Percentiles rank a stretch among this genome's conserved stretches.
Evolutionary conservation across 805 yeast species (phyloP).

Genomic region (Saturnispora ahearnii): DNA sequence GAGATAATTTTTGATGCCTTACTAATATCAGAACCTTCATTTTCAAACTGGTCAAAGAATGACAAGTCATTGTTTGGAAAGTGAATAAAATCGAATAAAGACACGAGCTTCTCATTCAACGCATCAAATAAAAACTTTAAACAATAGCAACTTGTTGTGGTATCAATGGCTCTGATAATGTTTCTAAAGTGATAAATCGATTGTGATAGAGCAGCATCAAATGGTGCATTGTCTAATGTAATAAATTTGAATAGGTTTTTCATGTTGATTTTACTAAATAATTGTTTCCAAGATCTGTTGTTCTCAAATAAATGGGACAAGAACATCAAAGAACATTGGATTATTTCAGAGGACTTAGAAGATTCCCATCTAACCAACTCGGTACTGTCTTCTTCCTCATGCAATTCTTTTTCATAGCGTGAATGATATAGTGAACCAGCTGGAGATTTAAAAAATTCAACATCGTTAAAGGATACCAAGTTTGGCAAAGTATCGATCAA

Average conservation of each 20-base stretch:
- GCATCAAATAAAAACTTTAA: slow-evolving; percentile 16
- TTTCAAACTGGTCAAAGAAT: slow-evolving; percentile 30
- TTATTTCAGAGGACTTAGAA: slow-evolving; percentile 34
- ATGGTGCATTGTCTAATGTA: slow-evolving; percentile 46
- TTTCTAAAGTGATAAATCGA: slow-evolving; percentile 45
- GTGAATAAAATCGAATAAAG: slow-evolving; percentile 21
- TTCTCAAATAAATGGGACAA: slow-evolving; percentile 46
- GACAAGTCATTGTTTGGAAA: slow-evolving; percentile 26
- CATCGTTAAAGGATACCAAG: slow-evolving; percentile 30
- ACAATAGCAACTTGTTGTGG: slow-evolving; percentile 43
- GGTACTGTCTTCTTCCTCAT: slow-evolving; percentile 32
- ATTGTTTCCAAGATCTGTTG: slow-evolving; percentile 38
- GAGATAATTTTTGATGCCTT: slow-evolving; percentile 30
- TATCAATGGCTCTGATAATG: slow-evolving; percentile 48
- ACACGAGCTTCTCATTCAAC: slow-evolving; percentile 12
- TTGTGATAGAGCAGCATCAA: slow-evolving; percentile 49
- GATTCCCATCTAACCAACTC: slow-evolving; percentile 47
- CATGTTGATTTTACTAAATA: slow-evolving; percentile 31
- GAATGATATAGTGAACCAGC: slow-evolving; percentile 32
- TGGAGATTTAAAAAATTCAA: slow-evolving; percentile 37
- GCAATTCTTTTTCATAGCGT: slow-evolving; percentile 33
- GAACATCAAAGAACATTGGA: slow-evolving; percentile 44
- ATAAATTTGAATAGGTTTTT: slow-evolving; percentile 41
- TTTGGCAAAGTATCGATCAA: slow-evolving; percentile 39
- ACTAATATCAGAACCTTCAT: slow-evolving; percentile 16